These are phyloP conservation scores for Fusarium mundagurra DNA, from an alignment of 2,329 filamentous ascomycete species.

Conservation along the genomic window DNA sequence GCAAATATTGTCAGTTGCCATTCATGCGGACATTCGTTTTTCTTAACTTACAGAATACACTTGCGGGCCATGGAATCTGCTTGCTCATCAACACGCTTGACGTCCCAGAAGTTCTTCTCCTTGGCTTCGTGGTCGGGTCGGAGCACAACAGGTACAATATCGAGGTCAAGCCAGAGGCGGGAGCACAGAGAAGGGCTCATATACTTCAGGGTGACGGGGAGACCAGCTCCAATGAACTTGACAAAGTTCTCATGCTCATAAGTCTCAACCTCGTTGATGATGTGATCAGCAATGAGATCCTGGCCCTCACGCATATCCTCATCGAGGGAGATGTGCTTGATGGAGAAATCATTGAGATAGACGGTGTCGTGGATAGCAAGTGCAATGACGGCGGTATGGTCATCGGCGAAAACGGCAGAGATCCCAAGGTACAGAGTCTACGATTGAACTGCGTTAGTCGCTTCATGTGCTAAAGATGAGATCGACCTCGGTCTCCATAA, in stretches of 20 bases:
- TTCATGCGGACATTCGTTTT: not conserved
- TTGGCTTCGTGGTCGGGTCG: constrained; percentile 57
- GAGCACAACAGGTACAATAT: constrained; percentile 78
- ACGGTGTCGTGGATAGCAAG: constrained; percentile 78
- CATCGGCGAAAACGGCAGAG: constrained; percentile 62
- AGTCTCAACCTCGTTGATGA: constrained; percentile 64
- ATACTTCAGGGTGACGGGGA: constrained; percentile 68
- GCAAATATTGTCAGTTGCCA: not conserved
- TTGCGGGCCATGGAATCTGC: constrained; percentile 85
- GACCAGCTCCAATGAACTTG: constrained; percentile 80
- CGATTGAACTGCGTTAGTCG: constrained; percentile 19
- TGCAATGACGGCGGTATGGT: constrained; percentile 66
- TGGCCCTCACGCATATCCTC: constrained; percentile 51
- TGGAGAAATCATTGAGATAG: constrained; percentile 78
- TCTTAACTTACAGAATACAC: constrained; percentile 70
- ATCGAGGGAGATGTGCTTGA: constrained; percentile 64
- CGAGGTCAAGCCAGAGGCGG: constrained; percentile 78
- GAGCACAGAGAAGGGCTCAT: constrained; percentile 74
- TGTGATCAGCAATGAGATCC: constrained; percentile 66
- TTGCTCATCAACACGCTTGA: constrained; percentile 78
- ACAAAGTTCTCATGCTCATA: constrained; percentile 74
- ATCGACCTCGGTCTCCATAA: not conserved
- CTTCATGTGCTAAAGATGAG: not conserved
- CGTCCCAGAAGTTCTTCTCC: constrained; percentile 58
- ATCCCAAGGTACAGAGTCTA: constrained; percentile 71